Evolutionary conservation across 2,329 filamentous ascomycete species (phyloP).

Genomic region (Ceratocystis albifundus): DNA sequence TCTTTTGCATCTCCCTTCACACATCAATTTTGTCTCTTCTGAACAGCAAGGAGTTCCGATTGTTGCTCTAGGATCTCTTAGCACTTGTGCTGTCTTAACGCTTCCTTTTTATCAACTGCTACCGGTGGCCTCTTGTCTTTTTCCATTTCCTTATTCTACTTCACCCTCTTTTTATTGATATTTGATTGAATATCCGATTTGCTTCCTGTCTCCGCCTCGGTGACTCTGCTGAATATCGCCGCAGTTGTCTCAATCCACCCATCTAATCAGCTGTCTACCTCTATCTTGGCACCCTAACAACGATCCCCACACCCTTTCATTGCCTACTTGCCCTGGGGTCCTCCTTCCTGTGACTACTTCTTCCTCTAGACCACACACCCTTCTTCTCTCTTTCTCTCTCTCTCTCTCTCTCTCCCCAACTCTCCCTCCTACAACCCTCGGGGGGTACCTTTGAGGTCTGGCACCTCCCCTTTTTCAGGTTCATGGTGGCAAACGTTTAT

Average conservation of each 20-base stretch:
- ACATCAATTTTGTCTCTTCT: neutral
- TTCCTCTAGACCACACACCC: neutral
- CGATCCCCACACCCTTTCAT: neutral
- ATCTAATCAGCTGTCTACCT: neutral
- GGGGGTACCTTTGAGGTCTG: too few relatives aligned
- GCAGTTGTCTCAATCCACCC: neutral
- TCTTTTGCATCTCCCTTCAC: neutral
- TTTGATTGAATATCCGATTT: neutral
- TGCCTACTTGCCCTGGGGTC: neutral
- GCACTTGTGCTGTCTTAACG: neutral
- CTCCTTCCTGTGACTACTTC: neutral
- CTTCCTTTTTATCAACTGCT: constrained; percentile 5
- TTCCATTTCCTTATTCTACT: neutral
- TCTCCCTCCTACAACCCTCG: too few relatives aligned
- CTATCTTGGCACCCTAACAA: neutral
- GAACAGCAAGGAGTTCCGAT: neutral
- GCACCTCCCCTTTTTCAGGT: too few relatives aligned
- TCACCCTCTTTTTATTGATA: neutral
- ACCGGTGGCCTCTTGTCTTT: constrained; percentile 5
- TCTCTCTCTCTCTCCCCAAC: neutral
- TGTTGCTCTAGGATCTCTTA: constrained; percentile 3
- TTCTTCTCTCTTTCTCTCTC: neutral
- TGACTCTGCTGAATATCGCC: constrained; percentile 12
- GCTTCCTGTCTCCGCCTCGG: neutral
- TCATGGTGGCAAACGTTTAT: too few relatives aligned